Evolutionary conservation across 2,329 filamentous ascomycete genomes (phyloP).

Genomic region (Aspergillus sp.): DNA sequence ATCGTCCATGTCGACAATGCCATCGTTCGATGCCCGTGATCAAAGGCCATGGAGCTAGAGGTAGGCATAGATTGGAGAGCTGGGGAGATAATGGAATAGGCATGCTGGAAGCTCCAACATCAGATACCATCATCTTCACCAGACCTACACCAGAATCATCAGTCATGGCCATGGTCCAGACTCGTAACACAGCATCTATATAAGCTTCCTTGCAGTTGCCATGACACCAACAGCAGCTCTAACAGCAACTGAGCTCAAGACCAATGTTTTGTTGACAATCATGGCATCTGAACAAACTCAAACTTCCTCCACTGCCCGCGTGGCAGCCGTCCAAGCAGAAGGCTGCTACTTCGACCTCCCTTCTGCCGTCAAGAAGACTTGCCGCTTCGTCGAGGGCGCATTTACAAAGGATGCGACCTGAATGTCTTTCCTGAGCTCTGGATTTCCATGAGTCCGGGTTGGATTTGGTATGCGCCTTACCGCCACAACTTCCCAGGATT

Average conservation of each 20-base stretch:
- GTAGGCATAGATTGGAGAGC: neutral
- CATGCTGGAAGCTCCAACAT: neutral
- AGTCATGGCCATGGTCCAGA: neutral
- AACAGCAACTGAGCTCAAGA: neutral
- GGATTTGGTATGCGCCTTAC: constrained; percentile 30
- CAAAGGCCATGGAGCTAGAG: neutral
- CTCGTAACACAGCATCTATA: neutral
- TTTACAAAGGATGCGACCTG: constrained; percentile 48
- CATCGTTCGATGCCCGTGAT: neutral
- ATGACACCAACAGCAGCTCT: neutral
- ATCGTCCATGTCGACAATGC: neutral
- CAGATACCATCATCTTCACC: neutral
- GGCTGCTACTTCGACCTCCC: constrained; percentile 55
- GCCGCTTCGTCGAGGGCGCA: constrained; percentile 51
- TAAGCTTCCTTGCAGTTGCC: neutral
- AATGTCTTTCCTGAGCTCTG: constrained; percentile 51
- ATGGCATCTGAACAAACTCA: neutral
- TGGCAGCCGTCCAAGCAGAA: constrained; percentile 44
- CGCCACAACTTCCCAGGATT: too few relatives aligned
- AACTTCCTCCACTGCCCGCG: constrained; percentile 1
- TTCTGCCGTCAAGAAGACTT: constrained; percentile 51
- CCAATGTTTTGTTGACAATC: neutral
- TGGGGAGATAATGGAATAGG: neutral
- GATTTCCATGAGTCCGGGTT: constrained; percentile 50
- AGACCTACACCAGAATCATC: neutral